Conservation (phyloP, 768 basidiomycete genomes). For the Cystobasidium tubakii region DNA sequence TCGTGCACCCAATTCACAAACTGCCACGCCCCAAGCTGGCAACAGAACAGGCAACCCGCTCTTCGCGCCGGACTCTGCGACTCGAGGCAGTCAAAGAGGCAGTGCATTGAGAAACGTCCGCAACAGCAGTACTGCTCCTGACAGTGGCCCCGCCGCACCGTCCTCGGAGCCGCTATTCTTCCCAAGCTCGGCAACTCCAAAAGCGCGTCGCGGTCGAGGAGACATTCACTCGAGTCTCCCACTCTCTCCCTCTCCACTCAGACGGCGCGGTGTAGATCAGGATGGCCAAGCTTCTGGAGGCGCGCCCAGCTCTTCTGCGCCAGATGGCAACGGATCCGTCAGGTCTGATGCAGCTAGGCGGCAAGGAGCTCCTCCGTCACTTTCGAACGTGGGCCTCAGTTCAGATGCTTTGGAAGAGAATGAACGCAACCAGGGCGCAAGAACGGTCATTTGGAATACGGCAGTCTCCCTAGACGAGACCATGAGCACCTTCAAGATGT, state of each 20-base stretch:
- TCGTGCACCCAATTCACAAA: conserved; percentile 17
- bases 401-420: conserved; percentile 54
- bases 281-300: conserved; percentile 37
- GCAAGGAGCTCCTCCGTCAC: conserved; percentile 57
- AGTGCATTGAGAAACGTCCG: conserved; percentile 22
- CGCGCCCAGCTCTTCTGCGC: conserved; percentile 29
- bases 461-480: conserved; percentile 85
- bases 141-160: conserved; percentile 17
- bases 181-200: conserved; percentile 50
- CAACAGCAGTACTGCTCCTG: conserved; percentile 20
- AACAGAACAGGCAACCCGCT: conserved; percentile 35
- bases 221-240: conserved; percentile 82
- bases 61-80: conserved; percentile 38
- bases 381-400: conserved; percentile 54
- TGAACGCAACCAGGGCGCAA: conserved; percentile 68
- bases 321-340: conserved; percentile 16
- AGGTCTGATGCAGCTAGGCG: conserved; percentile 38
- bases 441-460: conserved; percentile 88
- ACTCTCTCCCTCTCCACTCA: conserved; percentile 49
- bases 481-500: conserved; percentile 82
- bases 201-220: conserved; percentile 64
- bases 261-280: conserved; percentile 33
- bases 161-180: conserved; percentile 51
- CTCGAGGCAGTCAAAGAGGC: conserved; percentile 14
- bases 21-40: conserved; percentile 29